Percentiles rank a stretch among this genome's conserved stretches.
Conservation (phyloP, 129 eudicot genomes). For the Arctium minus region DNA sequence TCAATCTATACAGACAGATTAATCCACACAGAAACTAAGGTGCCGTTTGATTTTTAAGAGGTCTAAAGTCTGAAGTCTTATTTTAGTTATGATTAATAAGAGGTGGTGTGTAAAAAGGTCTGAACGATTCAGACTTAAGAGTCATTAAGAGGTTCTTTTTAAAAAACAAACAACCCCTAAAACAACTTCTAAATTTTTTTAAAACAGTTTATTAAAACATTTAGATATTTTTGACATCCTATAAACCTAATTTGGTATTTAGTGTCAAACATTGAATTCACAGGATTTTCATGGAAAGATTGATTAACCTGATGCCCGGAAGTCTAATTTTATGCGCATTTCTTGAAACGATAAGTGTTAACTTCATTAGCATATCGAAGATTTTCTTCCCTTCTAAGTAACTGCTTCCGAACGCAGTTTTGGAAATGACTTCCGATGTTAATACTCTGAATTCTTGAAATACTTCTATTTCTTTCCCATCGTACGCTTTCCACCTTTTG, state of each 20-base stretch:
- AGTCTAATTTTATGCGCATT: conserved; percentile 42
- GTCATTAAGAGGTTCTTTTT: too few species aligned
- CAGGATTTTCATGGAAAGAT: not conserved
- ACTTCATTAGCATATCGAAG: conserved; percentile 57
- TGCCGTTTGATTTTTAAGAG: too few species aligned
- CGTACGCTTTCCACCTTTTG: conserved; percentile 48
- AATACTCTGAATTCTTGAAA: conserved; percentile 57
- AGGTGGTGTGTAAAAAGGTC: too few species aligned
- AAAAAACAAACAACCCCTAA: too few species aligned
- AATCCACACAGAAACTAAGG: too few species aligned
- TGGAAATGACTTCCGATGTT: conserved; percentile 64
- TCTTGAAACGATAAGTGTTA: conserved; percentile 41
- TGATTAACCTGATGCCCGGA: conserved; percentile 49
- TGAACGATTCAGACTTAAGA: too few species aligned
- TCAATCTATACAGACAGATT: too few species aligned
- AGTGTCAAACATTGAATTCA: not conserved
- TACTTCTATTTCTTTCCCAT: conserved; percentile 65
- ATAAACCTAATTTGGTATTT: not conserved
- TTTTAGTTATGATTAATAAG: too few species aligned
- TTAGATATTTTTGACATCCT: not conserved
- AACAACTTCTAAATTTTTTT: too few species aligned
- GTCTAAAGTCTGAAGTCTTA: too few species aligned
- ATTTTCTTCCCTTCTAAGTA: conserved; percentile 64
- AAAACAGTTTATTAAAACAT: not conserved
- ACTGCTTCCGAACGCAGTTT: conserved; percentile 76